phyloP scores from a whole-genome alignment of 371 early-diverging fungal species.

The Rhizopus sp. region DNA sequence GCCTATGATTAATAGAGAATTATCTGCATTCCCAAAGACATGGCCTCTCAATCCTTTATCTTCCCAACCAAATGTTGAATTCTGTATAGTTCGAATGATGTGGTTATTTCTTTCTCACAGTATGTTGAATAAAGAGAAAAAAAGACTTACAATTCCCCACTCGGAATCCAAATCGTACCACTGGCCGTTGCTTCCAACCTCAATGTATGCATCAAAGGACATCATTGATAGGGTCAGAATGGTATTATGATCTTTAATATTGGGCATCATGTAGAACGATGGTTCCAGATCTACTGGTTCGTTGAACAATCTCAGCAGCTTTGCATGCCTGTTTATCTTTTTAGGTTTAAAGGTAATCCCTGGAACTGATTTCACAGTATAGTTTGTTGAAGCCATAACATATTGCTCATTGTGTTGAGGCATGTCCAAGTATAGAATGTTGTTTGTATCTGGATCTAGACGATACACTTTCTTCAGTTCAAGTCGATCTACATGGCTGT shows the following conservation, averaged over 20 bases:
- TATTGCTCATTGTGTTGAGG: neutral
- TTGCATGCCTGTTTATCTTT: neutral
- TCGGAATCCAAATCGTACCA: conserved; percentile 75
- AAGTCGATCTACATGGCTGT: neutral
- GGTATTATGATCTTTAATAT: conserved; percentile 71
- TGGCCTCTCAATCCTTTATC: conserved; percentile 89
- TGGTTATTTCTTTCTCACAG: neutral
- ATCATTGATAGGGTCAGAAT: conserved; percentile 74
- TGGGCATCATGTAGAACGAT: conserved; percentile 55
- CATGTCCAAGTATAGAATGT: neutral
- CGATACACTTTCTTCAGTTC: neutral
- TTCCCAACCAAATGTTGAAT: conserved; percentile 86
- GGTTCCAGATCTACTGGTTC: conserved; percentile 20
- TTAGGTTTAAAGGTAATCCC: neutral
- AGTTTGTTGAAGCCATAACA: neutral
- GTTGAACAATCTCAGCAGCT: neutral
- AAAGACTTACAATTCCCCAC: conserved; percentile 67
- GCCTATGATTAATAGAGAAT: conserved; percentile 76
- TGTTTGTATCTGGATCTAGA: neutral
- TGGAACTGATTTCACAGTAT: neutral
- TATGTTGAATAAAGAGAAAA: neutral
- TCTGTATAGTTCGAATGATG: conserved; percentile 35
- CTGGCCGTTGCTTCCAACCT: conserved; percentile 54
- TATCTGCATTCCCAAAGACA: conserved; percentile 72
- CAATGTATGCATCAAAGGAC: conserved; percentile 76